A percentile compares a stretch with the other conserved stretches of the same genome.
Conservation (phyloP, 2,329 filamentous ascomycete species). For the Hymenotorrendiella dingleyae region DNA sequence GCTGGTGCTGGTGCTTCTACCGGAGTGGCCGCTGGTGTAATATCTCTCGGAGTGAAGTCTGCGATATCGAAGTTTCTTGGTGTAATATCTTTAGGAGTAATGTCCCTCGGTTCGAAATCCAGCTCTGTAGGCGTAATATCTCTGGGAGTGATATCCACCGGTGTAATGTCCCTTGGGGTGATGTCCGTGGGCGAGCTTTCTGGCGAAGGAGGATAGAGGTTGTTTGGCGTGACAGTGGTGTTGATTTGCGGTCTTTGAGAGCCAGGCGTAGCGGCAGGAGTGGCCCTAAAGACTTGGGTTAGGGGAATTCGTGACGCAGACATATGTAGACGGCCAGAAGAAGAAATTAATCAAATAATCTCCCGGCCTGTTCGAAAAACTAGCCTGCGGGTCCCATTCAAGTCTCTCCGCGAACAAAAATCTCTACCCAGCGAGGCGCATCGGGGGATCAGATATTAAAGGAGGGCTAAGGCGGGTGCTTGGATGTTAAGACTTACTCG, state of each 20-base stretch:
- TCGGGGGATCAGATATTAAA: no score
- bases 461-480: no score
- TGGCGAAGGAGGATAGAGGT: background rate
- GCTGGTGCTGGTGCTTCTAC: background rate
- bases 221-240: background rate
- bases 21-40: background rate
- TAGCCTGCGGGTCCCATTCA: no score
- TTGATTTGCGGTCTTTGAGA: slow-evolving; percentile 1
- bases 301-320: slow-evolving; percentile 32
- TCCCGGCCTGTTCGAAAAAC: background rate
- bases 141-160: background rate
- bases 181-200: background rate
- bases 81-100: background rate
- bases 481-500: no score
- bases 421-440: no score
- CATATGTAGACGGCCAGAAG: slow-evolving; percentile 6
- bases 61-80: background rate
- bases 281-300: slow-evolving; percentile 18
- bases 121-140: background rate
- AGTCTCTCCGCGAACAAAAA: no score
- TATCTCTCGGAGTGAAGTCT: background rate
- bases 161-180: background rate
- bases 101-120: background rate
- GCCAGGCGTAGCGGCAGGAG: slow-evolving; percentile 9
- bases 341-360: background rate